Evolutionary conservation across 768 basidiomycete genomes (phyloP).

Genomic region (Tylopilus balloui): DNA sequence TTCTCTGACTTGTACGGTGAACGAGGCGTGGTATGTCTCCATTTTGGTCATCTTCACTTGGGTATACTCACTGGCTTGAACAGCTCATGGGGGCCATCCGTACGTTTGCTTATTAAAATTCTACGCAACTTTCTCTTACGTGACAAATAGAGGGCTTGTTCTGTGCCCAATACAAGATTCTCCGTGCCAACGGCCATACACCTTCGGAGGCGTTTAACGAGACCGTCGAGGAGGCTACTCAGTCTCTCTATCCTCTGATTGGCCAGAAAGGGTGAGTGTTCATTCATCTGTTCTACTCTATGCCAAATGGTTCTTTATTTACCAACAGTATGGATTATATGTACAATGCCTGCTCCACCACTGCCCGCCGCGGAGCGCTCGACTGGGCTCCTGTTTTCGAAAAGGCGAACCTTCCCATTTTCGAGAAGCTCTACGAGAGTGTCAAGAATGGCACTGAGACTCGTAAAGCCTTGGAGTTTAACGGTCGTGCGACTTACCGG

Average conservation of each 20-base stretch:
- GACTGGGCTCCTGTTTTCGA: slow-evolving; percentile 99
- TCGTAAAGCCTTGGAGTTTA: slow-evolving; percentile 94
- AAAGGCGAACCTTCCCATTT: slow-evolving; percentile 89
- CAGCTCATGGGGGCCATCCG: slow-evolving; percentile 97
- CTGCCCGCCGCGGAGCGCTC: slow-evolving; percentile 96
- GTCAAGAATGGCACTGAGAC: slow-evolving; percentile 96
- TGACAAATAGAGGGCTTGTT: slow-evolving; percentile 83
- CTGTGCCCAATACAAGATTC: slow-evolving; percentile 97
- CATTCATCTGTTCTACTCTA: neutral
- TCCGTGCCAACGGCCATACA: slow-evolving; percentile 92
- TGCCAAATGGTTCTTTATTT: neutral
- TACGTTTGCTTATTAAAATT: slow-evolving; percentile 36
- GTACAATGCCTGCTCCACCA: slow-evolving; percentile 99
- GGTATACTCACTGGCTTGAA: slow-evolving; percentile 6
- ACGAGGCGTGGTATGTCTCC: slow-evolving; percentile 87
- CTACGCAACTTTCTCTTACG: slow-evolving; percentile 2
- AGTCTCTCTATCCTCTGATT: slow-evolving; percentile 95
- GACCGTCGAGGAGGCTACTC: slow-evolving; percentile 99
- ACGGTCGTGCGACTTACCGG: slow-evolving; percentile 87
- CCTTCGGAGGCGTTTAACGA: slow-evolving; percentile 99
- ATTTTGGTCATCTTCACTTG: neutral
- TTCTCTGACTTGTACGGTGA: slow-evolving; percentile 99
- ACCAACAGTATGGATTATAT: slow-evolving; percentile 91
- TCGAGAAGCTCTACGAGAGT: slow-evolving; percentile 92
- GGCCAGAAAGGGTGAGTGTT: slow-evolving; percentile 79